Percentiles rank a stretch among this genome's conserved stretches.
Evolutionary conservation across 352 stramenopile species (phyloP).

Genomic region (Pelagophyceae sp.): DNA sequence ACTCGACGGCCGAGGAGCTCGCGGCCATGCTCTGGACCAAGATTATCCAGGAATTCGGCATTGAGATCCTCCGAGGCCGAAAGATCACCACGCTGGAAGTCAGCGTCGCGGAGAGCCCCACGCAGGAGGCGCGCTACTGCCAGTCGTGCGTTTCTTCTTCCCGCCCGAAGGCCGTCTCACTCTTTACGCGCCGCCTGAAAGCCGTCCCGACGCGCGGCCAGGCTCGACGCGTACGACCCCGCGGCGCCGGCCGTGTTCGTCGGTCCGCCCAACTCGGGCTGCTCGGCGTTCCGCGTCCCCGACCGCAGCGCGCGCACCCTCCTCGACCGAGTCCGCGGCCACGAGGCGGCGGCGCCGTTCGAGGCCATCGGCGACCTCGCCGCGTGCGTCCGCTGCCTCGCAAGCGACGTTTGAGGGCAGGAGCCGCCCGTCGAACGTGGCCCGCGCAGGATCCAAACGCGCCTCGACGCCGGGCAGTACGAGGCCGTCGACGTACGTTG

Average conservation of each 20-base stretch:
- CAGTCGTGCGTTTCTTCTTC: neutral
- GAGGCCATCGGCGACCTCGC: neutral
- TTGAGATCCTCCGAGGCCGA: slow-evolving; percentile 37
- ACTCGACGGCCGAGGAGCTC: slow-evolving; percentile 92
- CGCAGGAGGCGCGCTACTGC: slow-evolving; percentile 53
- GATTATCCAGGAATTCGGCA: slow-evolving; percentile 45
- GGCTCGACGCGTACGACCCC: neutral
- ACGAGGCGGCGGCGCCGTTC: neutral
- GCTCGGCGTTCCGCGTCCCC: neutral
- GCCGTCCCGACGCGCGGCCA: neutral
- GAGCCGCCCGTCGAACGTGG: too few species aligned
- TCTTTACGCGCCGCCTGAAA: neutral
- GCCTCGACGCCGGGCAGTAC: neutral
- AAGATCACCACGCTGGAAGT: slow-evolving; percentile 71
- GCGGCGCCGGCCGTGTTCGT: neutral
- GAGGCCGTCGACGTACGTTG: neutral
- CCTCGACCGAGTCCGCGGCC: neutral
- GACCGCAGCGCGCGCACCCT: neutral
- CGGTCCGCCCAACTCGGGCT: neutral
- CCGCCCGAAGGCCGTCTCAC: neutral
- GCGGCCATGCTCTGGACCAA: slow-evolving; percentile 73
- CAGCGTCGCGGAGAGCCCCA: slow-evolving; percentile 78
- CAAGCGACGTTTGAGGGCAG: too few species aligned
- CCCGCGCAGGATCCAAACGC: neutral
- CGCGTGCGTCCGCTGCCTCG: too few species aligned